Conservation (phyloP, 495 filamentous ascomycete species). For the Letharia lupina region DNA sequence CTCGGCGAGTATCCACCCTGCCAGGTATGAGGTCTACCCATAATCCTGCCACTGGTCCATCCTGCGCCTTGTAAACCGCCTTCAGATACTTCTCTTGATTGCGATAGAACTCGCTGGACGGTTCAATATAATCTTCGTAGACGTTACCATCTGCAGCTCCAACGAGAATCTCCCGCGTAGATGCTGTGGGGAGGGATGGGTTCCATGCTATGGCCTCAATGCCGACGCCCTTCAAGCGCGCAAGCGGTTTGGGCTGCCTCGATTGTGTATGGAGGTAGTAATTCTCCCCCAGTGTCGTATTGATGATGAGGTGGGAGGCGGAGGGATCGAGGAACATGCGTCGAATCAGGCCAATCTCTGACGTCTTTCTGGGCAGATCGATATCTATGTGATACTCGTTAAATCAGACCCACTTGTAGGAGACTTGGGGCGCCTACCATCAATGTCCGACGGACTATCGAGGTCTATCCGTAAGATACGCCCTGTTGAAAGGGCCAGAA, state of each 20-base stretch:
- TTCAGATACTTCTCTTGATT: constrained; percentile 90
- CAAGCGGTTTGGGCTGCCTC: constrained; percentile 71
- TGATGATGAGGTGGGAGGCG: constrained; percentile 87
- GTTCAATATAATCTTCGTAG: constrained; percentile 94
- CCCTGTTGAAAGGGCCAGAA: constrained; percentile 79
- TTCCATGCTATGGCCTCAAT: constrained; percentile 94
- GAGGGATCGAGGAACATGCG: constrained; percentile 96
- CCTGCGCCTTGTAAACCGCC: constrained; percentile 64
- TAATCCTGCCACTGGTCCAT: constrained; percentile 71
- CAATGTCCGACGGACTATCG: constrained; percentile 87
- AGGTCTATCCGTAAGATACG: constrained; percentile 90
- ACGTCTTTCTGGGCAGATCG: constrained; percentile 87
- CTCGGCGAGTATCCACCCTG: constrained; percentile 59
- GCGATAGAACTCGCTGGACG: constrained; percentile 83
- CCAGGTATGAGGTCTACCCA: constrained; percentile 66
- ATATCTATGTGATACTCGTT: constrained; percentile 56
- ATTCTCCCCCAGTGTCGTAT: constrained; percentile 86
- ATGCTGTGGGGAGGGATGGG: constrained; percentile 89
- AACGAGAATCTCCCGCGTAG: constrained; percentile 89
- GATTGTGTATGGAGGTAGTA: constrained; percentile 97
- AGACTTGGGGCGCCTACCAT: constrained; percentile 50
- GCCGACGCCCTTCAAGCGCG: constrained; percentile 71
- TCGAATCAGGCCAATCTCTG: constrained; percentile 83
- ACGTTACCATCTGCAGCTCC: constrained; percentile 87
- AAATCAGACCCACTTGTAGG: constrained; percentile 18